These are phyloP conservation scores for Tulasnella sp. DNA, from an alignment of 768 basidiomycete genomes.

Conservation along the genomic window DNA sequence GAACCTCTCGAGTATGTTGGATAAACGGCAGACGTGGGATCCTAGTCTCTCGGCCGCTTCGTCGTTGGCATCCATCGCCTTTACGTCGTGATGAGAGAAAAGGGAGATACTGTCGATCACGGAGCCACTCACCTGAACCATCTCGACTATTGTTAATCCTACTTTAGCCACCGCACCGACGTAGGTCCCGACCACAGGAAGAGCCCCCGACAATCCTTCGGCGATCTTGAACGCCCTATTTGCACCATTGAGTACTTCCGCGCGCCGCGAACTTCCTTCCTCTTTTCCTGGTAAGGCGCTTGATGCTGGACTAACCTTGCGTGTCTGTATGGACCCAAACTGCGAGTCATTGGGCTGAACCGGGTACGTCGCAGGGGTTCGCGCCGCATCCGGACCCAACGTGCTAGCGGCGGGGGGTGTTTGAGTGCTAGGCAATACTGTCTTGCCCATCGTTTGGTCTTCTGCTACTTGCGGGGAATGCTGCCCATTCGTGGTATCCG, in stretches of 20 bases:
- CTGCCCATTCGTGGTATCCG: background rate
- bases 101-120: no score
- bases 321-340: background rate
- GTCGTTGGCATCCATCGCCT: background rate
- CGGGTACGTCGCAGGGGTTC: background rate
- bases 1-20: background rate
- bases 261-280: background rate
- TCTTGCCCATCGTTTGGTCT: background rate
- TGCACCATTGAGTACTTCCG: background rate
- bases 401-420: no score
- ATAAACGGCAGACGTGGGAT: background rate
- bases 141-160: background rate
- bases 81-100: background rate
- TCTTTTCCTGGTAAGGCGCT: background rate
- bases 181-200: background rate
- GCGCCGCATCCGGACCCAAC: no score
- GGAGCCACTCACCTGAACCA: background rate
- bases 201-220: background rate
- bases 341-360: background rate
- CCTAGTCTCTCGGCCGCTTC: background rate
- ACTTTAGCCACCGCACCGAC: background rate
- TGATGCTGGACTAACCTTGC: background rate
- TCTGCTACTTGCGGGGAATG: background rate
- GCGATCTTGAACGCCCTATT: background rate
- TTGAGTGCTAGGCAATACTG: no score